Evolutionary conservation across 2,329 filamentous ascomycete genomes (phyloP).

Genomic region (Diaporthe australafricana): DNA sequence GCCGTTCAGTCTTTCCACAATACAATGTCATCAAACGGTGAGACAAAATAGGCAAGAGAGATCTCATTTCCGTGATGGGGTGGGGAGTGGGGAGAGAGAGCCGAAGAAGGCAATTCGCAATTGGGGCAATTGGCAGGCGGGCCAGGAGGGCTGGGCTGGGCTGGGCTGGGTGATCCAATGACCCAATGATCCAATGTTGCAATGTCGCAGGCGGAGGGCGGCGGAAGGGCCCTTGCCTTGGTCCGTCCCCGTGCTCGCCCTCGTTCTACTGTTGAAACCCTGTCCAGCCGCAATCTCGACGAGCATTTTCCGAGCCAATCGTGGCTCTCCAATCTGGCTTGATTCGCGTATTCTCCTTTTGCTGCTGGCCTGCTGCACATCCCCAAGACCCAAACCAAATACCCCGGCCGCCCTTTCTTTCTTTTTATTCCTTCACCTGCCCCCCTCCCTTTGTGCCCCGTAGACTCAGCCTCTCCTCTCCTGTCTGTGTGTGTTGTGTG

Average conservation of each 20-base stretch:
- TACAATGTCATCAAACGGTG: slow-evolving; percentile 13
- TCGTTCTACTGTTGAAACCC: slow-evolving; percentile 11
- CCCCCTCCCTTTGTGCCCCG: not conserved
- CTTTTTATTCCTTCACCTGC: slow-evolving; percentile 27
- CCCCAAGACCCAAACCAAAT: not conserved
- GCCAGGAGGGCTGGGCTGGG: not conserved
- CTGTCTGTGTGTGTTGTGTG: not conserved
- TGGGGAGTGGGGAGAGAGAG: slow-evolving; percentile 13
- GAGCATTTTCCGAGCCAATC: slow-evolving; percentile 25
- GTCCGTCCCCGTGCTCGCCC: not conserved
- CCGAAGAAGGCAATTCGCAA: slow-evolving; percentile 24
- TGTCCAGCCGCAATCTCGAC: slow-evolving; percentile 29
- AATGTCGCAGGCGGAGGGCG: not conserved
- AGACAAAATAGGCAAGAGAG: slow-evolving; percentile 9
- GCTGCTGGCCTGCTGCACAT: slow-evolving; percentile 26
- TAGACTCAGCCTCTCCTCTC: not conserved
- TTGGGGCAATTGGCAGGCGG: not conserved
- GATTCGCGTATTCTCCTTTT: slow-evolving; percentile 31
- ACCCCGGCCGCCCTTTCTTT: slow-evolving; percentile 21
- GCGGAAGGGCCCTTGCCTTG: slow-evolving; percentile 2
- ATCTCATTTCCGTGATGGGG: slow-evolving; percentile 32
- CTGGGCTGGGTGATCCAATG: not conserved
- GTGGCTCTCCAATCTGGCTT: slow-evolving; percentile 28
- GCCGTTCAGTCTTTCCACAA: slow-evolving; percentile 7
- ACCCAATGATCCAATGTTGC: not conserved